A percentile compares a stretch with the other conserved stretches of the same genome.
Conservation (phyloP, 1,139 yeast genomes). For the Yamadazyma taylorii region DNA sequence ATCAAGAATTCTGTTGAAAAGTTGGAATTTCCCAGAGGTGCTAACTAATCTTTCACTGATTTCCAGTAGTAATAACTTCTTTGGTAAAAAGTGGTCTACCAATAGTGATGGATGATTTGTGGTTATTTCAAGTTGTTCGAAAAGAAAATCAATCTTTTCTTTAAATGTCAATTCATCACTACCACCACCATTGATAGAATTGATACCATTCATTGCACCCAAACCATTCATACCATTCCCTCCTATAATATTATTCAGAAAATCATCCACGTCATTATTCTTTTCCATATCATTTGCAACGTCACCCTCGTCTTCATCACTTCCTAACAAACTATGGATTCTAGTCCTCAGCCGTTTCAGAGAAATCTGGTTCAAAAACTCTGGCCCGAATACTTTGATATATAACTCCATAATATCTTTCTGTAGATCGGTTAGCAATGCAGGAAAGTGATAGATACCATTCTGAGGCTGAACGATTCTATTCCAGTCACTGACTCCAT, state of each 20-base stretch:
- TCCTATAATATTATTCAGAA: neutral
- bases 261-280: neutral
- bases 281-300: slow-evolving; percentile 12
- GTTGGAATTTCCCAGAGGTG: slow-evolving; percentile 59
- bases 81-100: slow-evolving; percentile 76
- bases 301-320: slow-evolving; percentile 12
- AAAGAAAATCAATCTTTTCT: slow-evolving; percentile 32
- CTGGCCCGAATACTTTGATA: slow-evolving; percentile 49
- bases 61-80: slow-evolving; percentile 62
- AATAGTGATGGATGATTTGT: slow-evolving; percentile 66
- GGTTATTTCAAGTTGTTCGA: slow-evolving; percentile 50
- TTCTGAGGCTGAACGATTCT: slow-evolving; percentile 14
- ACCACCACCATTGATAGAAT: neutral
- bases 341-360: slow-evolving; percentile 29
- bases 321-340: slow-evolving; percentile 37
- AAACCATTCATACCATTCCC: neutral
- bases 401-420: slow-evolving; percentile 54
- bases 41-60: slow-evolving; percentile 53
- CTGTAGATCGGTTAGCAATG: slow-evolving; percentile 55
- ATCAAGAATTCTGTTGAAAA: slow-evolving; percentile 53
- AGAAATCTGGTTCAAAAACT: slow-evolving; percentile 34
- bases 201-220: too few relatives aligned
- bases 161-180: slow-evolving; percentile 7
- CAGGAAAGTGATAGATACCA: slow-evolving; percentile 53
- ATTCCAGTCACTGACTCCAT: neutral